Conservation (phyloP, 108 stramenopile species). For the Cyclostephanos tholiformis region DNA sequence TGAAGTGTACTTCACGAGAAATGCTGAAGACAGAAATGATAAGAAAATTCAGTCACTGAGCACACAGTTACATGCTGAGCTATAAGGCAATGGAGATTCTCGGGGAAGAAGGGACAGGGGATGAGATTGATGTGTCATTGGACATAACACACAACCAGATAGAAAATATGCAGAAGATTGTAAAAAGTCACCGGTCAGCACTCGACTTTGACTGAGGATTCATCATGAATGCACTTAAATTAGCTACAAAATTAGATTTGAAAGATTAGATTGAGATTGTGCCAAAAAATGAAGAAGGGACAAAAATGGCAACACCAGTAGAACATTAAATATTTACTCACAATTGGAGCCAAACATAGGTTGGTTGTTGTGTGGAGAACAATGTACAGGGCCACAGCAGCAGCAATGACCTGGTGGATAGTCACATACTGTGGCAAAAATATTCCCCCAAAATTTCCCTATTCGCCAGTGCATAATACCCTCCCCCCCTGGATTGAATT, state of each 20-base stretch:
- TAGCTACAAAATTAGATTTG: neutral
- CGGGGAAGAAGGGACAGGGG: neutral
- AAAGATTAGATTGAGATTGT: neutral
- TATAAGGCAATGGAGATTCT: neutral
- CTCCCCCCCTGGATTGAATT: no score
- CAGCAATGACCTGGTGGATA: no score
- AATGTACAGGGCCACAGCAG: no score
- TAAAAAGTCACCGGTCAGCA: slow-evolving; percentile 23
- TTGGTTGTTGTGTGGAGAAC: no score
- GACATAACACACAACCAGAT: slow-evolving; percentile 15
- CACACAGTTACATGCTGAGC: slow-evolving; percentile 5
- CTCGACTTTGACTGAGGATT: slow-evolving; percentile 21
- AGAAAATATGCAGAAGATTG: slow-evolving; percentile 14
- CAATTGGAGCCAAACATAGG: no score
- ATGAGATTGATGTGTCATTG: neutral
- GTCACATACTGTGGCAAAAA: no score
- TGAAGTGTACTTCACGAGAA: slow-evolving; percentile 16
- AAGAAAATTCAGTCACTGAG: slow-evolving; percentile 10
- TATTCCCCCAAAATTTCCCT: no score
- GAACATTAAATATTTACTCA: no score
- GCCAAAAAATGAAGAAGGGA: no score
- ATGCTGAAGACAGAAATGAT: neutral
- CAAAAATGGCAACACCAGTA: no score
- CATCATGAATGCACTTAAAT: neutral
- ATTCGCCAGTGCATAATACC: no score